Evolutionary conservation across 1,139 yeast species (phyloP).

Genomic region (Blastobotrys indianensis): DNA sequence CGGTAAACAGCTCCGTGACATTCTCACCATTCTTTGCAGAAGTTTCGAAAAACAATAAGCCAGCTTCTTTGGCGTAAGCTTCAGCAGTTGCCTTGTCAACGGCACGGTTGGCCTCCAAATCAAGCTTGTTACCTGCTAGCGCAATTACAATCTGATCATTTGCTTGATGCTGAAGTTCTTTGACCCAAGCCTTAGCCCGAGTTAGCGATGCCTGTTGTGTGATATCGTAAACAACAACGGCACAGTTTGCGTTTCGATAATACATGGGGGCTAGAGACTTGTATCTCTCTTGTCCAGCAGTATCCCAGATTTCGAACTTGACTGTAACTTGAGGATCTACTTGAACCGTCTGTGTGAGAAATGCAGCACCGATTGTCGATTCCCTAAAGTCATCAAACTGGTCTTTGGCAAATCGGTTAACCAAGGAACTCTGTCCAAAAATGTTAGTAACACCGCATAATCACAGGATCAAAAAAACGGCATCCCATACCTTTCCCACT

Average conservation of each 20-base stretch:
- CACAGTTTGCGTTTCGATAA: constrained; percentile 83
- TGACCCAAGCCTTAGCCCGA: constrained; percentile 94
- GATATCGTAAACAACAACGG: constrained; percentile 75
- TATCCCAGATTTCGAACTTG: constrained; percentile 55
- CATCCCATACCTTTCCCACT: constrained; percentile 63
- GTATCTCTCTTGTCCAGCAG: constrained; percentile 92
- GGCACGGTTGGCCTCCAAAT: constrained; percentile 49
- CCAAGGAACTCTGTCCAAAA: constrained; percentile 51
- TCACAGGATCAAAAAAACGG: not conserved
- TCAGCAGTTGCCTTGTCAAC: constrained; percentile 51
- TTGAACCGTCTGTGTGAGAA: constrained; percentile 81
- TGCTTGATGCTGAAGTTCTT: constrained; percentile 89
- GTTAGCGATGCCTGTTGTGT: constrained; percentile 62
- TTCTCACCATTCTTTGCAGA: constrained; percentile 90
- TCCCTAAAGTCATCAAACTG: constrained; percentile 92
- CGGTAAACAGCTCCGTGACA: constrained; percentile 72
- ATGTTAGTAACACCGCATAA: constrained; percentile 28
- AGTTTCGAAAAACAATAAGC: constrained; percentile 79
- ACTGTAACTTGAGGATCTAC: constrained; percentile 49
- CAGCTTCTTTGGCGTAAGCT: constrained; percentile 64
- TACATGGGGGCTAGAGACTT: constrained; percentile 88
- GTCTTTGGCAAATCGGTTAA: constrained; percentile 88
- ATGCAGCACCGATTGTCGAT: constrained; percentile 97
- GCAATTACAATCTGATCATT: constrained; percentile 77
- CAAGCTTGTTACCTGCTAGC: constrained; percentile 76